phyloP scores from a whole-genome alignment of 345 rosid species.

The Viola odorata region DNA sequence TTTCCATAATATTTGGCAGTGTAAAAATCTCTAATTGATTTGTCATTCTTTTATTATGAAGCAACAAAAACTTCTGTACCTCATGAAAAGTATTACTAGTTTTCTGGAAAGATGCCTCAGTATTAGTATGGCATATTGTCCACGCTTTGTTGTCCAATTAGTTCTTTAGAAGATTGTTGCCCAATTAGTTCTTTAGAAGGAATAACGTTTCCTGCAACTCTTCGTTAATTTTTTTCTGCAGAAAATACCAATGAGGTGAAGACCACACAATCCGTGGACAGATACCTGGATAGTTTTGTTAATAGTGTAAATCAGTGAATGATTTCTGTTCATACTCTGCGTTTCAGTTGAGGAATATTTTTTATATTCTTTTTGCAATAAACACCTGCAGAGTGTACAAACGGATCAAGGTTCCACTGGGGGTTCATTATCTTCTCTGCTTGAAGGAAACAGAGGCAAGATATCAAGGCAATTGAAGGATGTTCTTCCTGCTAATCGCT shows the following conservation, averaged over 20 bases:
- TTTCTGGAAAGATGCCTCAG: neutral
- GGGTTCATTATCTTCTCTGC: slow-evolving; percentile 27
- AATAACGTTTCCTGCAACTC: slow-evolving; percentile 14
- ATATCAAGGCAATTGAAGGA: slow-evolving; percentile 35
- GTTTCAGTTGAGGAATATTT: neutral
- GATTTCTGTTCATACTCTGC: slow-evolving; percentile 4
- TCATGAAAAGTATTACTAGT: neutral
- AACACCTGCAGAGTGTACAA: slow-evolving; percentile 23
- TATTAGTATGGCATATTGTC: neutral
- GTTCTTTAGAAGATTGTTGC: neutral
- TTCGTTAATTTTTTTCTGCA: slow-evolving; percentile 14
- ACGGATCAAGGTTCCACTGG: slow-evolving; percentile 16
- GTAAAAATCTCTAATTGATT: neutral
- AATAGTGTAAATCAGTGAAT: slow-evolving; percentile 15
- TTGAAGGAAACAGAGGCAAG: slow-evolving; percentile 36
- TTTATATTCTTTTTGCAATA: slow-evolving; percentile 11
- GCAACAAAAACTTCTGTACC: neutral
- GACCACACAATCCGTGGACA: slow-evolving; percentile 18
- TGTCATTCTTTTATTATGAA: neutral
- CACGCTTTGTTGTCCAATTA: neutral
- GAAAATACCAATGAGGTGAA: slow-evolving; percentile 25
- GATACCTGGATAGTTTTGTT: slow-evolving; percentile 16
- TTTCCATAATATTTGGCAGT: neutral
- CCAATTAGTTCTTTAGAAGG: neutral
- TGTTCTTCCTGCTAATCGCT: slow-evolving; percentile 69